Base-by-base conservation (phyloP, 1,284 basidiomycete genomes). In the Athelia sp. region DNA sequence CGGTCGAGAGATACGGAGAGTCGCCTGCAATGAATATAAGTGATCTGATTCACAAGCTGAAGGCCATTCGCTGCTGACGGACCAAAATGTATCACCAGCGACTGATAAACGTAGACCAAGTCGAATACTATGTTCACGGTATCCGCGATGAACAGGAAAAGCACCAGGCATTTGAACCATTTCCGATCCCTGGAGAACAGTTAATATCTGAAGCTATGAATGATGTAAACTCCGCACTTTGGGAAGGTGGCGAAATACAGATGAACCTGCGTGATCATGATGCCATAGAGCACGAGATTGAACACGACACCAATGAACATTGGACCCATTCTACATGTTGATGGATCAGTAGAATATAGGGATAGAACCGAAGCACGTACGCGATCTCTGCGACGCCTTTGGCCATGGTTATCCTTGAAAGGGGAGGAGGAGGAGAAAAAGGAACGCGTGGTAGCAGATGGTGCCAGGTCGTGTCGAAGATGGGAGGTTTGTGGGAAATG, bases 181-280 rank as follows among this genome's bases (percentile, higher is more conserved):
- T 15, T 44, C 23, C 24, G 4, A 26, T 44, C 43, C 43, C 43
- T 44, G 43, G 4, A 22, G n/a, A 44, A 6, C 19, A 8, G 43
- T 44, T 11, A 23, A 26, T 44, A 9, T n/a, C n/a, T n/a, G n/a
- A n/a, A n/a, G n/a, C n/a, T n/a, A n/a, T n/a, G 14, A 22, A 4
- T 22, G 45, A 35, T 29, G 9, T 35, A 23, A 14, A 10, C 11
- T 17, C 14, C 44, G 10, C 19, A 52, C 51, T 47, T 45, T 38
- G 31, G 52, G 15, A 18, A 49, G 6, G 44, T 51, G 11, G 29
- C 23, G 38, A 26, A 62, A 47, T 66, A 67, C 2, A 65, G 31
- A 46, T 64, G 66, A 2, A 57, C 55, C 48, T 67, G 65, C 1
- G 60, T 62, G 14, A 60, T 55, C 57, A 60, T 61, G 45, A 64